Evolutionary conservation across 805 yeast species (phyloP).

Genomic region (Dipodascus geniculatus): DNA sequence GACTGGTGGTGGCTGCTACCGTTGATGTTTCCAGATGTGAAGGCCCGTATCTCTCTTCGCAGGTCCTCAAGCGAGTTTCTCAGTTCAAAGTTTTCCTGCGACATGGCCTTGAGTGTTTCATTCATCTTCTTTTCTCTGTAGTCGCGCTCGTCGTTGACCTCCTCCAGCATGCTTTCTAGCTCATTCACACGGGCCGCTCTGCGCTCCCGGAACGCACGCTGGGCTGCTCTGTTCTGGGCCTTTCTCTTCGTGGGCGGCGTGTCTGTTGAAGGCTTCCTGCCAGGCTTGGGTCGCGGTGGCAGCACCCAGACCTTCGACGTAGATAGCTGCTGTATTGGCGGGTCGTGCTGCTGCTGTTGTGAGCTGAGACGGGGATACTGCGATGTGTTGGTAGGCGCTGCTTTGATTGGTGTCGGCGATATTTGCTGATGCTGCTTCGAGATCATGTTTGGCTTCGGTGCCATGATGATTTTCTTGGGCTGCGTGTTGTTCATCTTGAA

Average conservation of each 20-base stretch:
- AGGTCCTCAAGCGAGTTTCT: slow-evolving; percentile 23
- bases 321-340: slow-evolving; percentile 16
- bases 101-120: slow-evolving; percentile 15
- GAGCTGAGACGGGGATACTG: neutral
- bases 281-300: slow-evolving; percentile 70
- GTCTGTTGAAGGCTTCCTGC: slow-evolving; percentile 52
- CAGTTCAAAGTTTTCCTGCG: slow-evolving; percentile 28
- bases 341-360: neutral
- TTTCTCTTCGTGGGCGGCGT: slow-evolving; percentile 77
- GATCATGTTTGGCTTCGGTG: neutral
- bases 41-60: slow-evolving; percentile 7
- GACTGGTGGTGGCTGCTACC: slow-evolving; percentile 1
- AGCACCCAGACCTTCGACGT: slow-evolving; percentile 75
- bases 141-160: slow-evolving; percentile 55
- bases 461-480: neutral
- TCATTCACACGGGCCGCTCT: slow-evolving; percentile 74
- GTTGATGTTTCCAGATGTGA: neutral
- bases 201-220: slow-evolving; percentile 80
- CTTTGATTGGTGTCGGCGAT: neutral
- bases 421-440: too few relatives aligned
- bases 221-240: slow-evolving; percentile 92
- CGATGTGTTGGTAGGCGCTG: neutral
- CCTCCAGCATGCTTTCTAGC: slow-evolving; percentile 56
- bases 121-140: slow-evolving; percentile 30
- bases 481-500: neutral